Evolutionary conservation across 2,329 filamentous ascomycete genomes (phyloP), one percentile per base, ranked within the genome.

Genomic region (Huntiella omanensis): DNA sequence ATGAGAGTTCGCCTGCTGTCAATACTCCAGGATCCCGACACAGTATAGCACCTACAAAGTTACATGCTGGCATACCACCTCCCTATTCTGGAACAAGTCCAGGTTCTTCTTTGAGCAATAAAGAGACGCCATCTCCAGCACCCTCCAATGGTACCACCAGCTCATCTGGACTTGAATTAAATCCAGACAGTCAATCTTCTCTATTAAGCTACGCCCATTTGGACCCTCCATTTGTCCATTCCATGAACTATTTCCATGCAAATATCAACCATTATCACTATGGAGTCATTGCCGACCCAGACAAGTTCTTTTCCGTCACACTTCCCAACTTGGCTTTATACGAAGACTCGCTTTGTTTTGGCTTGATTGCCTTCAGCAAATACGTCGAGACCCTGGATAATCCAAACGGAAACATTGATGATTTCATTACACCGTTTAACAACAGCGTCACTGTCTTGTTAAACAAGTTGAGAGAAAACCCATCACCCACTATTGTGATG

Each of bases 341-440:
- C 7, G 59, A 86, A 57, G 82, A 94, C 51, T 76, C 87, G 5
- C 66, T 96, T 8, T 69, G 95, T 4, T 86, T 94, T 58, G 86
- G 87, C 1, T 64, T 95, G 4, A 82, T 87, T 7, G 85, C 82
- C 0, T 96, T 95, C 58, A 72, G 88, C 8, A 83, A 87, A 0
- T 96, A 95, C 56, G 85, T 93, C 54, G 72, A 80, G 53, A 82
- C 82, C 1, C 60, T 95, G 42, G 69, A 71, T 35, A 75, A 79
- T 42, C 74, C 80, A 1, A 66, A 77, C 42, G 83, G 82, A 16
- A 78, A 77, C 52, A 76, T 96, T 19, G 72, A 81, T 50, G 77
- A 81, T 45, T 96, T 96, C 54, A 67, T 96, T 22, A 74, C 77
- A 49, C 94, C 92, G 56, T 95, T 96, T 64, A 87, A 94, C 60